These are phyloP conservation scores for Scleroderma bovista DNA, from an alignment of 768 basidiomycete genomes.

Conservation along the genomic window DNA sequence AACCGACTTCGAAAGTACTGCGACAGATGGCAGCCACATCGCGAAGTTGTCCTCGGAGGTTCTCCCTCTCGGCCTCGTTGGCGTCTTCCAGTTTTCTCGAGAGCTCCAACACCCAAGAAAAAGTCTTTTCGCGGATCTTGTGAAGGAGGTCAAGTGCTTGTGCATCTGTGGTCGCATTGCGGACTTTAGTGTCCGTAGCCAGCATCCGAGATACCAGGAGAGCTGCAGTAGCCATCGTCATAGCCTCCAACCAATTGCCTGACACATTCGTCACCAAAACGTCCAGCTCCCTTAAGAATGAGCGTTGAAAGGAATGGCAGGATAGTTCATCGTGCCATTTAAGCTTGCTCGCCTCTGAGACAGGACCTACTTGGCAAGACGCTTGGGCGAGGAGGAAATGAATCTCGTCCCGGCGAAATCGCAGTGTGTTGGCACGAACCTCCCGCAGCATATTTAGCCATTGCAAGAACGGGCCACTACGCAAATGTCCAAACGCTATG, in stretches of 20 bases:
- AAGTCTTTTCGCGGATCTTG: slow-evolving; percentile 25
- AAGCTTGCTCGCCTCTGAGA: slow-evolving; percentile 10
- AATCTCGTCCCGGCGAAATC: slow-evolving; percentile 33
- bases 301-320: slow-evolving; percentile 24
- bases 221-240: slow-evolving; percentile 24
- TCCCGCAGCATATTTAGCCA: slow-evolving; percentile 44
- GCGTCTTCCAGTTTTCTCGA: slow-evolving; percentile 11
- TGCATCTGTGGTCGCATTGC: slow-evolving; percentile 6
- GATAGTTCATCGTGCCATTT: slow-evolving; percentile 36
- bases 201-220: slow-evolving; percentile 31
- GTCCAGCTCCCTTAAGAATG: slow-evolving; percentile 29
- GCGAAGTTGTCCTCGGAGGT: slow-evolving; percentile 6
- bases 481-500: slow-evolving; percentile 35
- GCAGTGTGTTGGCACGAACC: slow-evolving; percentile 30
- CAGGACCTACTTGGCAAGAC: slow-evolving; percentile 33
- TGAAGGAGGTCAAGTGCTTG: slow-evolving; percentile 22
- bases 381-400: slow-evolving; percentile 37
- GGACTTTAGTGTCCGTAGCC: slow-evolving; percentile 8
- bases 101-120: slow-evolving; percentile 34
- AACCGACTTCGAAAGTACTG: slow-evolving; percentile 26
- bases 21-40: slow-evolving; percentile 19
- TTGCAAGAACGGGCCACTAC: slow-evolving; percentile 38
- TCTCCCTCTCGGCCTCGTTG: background rate
- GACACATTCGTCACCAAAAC: slow-evolving; percentile 26
- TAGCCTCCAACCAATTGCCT: slow-evolving; percentile 34